These are phyloP conservation scores for Ceriops tagal DNA, from an alignment of 345 rosid genomes.

Conservation along the genomic window DNA sequence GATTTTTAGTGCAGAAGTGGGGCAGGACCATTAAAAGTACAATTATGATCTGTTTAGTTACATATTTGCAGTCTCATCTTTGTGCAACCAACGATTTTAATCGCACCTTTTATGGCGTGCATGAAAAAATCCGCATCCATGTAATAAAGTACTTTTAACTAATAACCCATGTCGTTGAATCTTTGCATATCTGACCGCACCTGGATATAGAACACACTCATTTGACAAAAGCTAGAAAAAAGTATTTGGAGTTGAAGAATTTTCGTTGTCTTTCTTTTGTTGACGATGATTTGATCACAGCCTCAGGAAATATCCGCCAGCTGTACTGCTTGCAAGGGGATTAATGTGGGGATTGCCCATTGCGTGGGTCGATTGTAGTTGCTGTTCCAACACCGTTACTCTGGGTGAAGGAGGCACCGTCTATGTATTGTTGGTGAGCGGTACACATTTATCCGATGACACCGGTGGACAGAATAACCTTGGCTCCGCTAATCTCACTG, in stretches of 20 bases:
- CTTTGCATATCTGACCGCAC: too few species aligned
- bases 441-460: conserved; percentile 9
- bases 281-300: conserved; percentile 36
- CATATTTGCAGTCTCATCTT: too few species aligned
- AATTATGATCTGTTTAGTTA: too few species aligned
- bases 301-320: conserved; percentile 96
- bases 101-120: too few species aligned
- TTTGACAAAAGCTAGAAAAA: too few species aligned
- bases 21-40: too few species aligned
- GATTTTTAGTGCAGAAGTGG: too few species aligned
- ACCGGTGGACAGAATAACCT: conserved; percentile 10
- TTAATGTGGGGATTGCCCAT: conserved; percentile 24
- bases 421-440: conserved; percentile 9
- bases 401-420: conserved; percentile 12
- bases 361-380: conserved; percentile 3
- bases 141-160: too few species aligned
- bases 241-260: background rate
- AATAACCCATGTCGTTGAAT: too few species aligned
- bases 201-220: too few species aligned
- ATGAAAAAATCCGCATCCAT: too few species aligned
- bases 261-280: background rate
- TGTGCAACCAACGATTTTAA: too few species aligned
- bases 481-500: conserved; percentile 25
- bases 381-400: conserved; percentile 7
- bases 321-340: conserved; percentile 98